Conservation (phyloP, 164 flowering plant species). For the Amborella trichopoda region DNA sequence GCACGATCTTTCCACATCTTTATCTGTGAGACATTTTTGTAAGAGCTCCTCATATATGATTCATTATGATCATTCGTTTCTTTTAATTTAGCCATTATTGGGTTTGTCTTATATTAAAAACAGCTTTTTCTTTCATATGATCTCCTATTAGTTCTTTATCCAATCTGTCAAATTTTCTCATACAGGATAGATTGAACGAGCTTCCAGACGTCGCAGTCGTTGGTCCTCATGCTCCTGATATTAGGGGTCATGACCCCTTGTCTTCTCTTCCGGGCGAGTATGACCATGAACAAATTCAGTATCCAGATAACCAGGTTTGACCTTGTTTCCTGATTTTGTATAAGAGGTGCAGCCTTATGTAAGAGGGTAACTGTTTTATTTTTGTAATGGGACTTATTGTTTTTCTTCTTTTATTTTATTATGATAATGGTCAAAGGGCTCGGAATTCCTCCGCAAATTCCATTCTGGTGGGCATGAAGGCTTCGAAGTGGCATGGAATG, state of each 20-base stretch:
- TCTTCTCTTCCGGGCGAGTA: conserved; percentile 58
- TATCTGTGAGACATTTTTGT: too few relatives aligned
- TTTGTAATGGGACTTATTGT: too few relatives aligned
- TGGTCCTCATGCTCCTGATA: conserved; percentile 19
- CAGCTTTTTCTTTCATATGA: neutral
- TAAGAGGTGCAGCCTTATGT: too few relatives aligned
- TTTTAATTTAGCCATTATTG: too few relatives aligned
- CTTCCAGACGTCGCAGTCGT: conserved; percentile 47
- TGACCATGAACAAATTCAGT: conserved; percentile 31
- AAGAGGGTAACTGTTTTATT: too few relatives aligned
- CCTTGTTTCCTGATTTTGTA: neutral
- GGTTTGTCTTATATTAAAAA: too few relatives aligned
- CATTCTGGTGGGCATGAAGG: conserved; percentile 35
- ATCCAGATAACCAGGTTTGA: conserved; percentile 39
- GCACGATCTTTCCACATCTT: too few relatives aligned
- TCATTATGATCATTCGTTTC: too few relatives aligned
- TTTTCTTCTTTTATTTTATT: too few relatives aligned
- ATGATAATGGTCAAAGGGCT: too few relatives aligned
- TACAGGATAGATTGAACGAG: conserved; percentile 65
- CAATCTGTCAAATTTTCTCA: neutral
- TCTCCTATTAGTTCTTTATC: neutral
- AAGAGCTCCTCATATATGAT: too few relatives aligned
- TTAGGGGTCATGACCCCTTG: conserved; percentile 20
- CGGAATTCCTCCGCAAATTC: conserved; percentile 50
- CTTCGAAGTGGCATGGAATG: conserved; percentile 68